Evolutionary conservation across 495 filamentous ascomycete species (phyloP), one percentile per base, ranked within the genome.

Genomic region (Tuber microsphaerosporum): DNA sequence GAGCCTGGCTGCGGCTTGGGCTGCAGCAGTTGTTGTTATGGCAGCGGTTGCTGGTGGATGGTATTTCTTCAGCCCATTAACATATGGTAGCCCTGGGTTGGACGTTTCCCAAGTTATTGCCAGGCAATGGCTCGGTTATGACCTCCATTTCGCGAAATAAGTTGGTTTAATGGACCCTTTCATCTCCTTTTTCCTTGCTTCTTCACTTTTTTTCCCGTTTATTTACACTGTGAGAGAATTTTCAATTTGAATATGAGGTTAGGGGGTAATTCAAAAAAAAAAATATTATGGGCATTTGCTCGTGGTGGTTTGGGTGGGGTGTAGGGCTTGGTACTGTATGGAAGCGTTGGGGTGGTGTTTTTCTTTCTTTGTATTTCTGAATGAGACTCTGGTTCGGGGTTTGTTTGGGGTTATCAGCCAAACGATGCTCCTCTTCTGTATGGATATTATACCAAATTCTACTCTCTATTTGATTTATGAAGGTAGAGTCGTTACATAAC

Each of bases 91-190:
- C 75, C 95, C 95, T 1, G 96, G 95, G n/a, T 87, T 99, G 84
- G 90, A 86, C 75, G 90, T 94, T 16, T 90, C 90, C 16, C 87
- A 93, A 81, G 94, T 99, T 65, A 83, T 91, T 73, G 89, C 92
- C 71, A 89, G 95, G 84, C 97, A 97, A 86, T 99, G 94, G 95
- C 86, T 98, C 82, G 91, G 91, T 70, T 99, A 99, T 84, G 95
- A 99, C 85, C 87, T 99, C 84, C 95, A 99, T 86, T 99, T 98
- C 86, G 95, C 95, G 51, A 99, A 99, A 89, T 99, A 92, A 85
- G 42, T 26, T 34, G 26, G 14, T 26, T 65, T 65, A 34, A 65
- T 65, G 56, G 56, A 17, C 56, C 19, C 14, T 14, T 65, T 65
- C 31, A 16, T 65, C 26, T 16, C 14, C 56, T 65, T 65, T 65